phyloP scores from a whole-genome alignment of 1,139 yeast species.

The Kurtzmaniella quercitrusa region DNA sequence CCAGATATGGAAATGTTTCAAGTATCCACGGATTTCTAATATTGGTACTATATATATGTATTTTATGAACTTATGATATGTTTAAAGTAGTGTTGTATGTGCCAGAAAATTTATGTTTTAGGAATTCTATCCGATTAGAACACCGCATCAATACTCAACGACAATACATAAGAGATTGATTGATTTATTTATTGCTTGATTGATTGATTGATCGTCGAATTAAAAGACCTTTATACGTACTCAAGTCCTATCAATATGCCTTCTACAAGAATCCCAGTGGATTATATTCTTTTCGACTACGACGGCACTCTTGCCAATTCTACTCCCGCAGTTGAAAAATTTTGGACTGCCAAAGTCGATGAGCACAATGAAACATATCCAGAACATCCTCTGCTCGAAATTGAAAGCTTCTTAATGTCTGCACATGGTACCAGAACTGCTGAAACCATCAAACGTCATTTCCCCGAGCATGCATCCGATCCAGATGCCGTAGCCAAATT shows the following conservation, averaged over 20 bases:
- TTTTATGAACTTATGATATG: too few species aligned
- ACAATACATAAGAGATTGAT: too few species aligned
- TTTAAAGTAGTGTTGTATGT: too few species aligned
- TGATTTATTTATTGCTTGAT: too few species aligned
- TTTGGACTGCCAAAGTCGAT: slow-evolving; percentile 15
- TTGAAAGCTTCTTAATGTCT: slow-evolving; percentile 11
- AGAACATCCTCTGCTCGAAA: slow-evolving; percentile 9
- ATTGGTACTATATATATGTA: too few species aligned
- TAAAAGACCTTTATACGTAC: too few species aligned
- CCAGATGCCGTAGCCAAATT: slow-evolving; percentile 12
- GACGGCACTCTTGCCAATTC: slow-evolving; percentile 22
- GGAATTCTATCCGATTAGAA: not conserved
- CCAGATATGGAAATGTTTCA: not conserved
- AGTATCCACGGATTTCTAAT: not conserved
- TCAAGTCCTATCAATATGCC: not conserved
- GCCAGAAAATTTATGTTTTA: not conserved
- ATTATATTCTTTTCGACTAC: slow-evolving; percentile 15
- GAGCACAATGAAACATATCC: slow-evolving; percentile 13
- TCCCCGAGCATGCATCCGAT: slow-evolving; percentile 12
- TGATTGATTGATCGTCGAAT: too few species aligned
- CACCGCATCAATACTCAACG: too few species aligned
- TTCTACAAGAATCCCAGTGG: slow-evolving; percentile 2
- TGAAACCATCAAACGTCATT: slow-evolving; percentile 13
- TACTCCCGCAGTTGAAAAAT: slow-evolving; percentile 16
- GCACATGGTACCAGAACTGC: slow-evolving; percentile 17